Percentiles rank a stretch among this genome's conserved stretches.
phyloP scores from a whole-genome alignment of 2,329 filamentous ascomycete genomes.

The Talaromyces funiculosus region DNA sequence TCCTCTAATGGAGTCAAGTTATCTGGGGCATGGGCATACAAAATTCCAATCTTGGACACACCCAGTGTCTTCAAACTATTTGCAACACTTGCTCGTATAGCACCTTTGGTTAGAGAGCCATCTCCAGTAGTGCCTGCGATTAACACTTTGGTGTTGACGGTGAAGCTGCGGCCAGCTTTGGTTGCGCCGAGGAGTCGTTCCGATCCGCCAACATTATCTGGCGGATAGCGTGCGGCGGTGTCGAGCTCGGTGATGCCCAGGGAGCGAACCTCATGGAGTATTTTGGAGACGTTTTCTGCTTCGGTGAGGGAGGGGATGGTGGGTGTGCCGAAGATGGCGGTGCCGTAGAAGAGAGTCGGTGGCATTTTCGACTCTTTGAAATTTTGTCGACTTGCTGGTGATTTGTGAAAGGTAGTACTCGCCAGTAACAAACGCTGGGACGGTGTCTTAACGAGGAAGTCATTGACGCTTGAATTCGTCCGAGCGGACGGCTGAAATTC shows the following conservation, averaged over 20 bases:
- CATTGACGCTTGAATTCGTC: not conserved
- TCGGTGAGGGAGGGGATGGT: not conserved
- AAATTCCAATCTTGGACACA: conserved; percentile 10
- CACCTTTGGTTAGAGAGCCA: conserved; percentile 5
- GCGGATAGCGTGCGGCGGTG: conserved; percentile 32
- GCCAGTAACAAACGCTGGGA: too few species aligned
- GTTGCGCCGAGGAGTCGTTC: conserved; percentile 29
- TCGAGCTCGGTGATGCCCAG: conserved; percentile 16
- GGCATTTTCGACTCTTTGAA: conserved; percentile 1
- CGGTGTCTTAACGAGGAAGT: too few species aligned
- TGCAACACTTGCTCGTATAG: conserved; percentile 23
- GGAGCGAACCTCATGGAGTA: not conserved
- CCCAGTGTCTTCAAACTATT: conserved; percentile 21
- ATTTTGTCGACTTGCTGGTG: not conserved
- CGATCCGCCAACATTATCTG: conserved; percentile 25
- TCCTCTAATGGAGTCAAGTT: conserved; percentile 30
- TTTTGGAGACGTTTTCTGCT: not conserved
- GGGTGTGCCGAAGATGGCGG: conserved; percentile 10
- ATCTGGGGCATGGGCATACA: conserved; percentile 35
- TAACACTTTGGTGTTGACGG: conserved; percentile 32
- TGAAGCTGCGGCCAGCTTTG: conserved; percentile 19
- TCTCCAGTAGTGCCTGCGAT: not conserved
- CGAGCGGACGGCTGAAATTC: not conserved
- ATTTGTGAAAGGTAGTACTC: too few species aligned
- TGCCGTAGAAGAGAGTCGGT: conserved; percentile 12